These are phyloP conservation scores for Conoideocrella luteorostrata DNA, from an alignment of 2,329 filamentous ascomycete species.

Conservation along the genomic window DNA sequence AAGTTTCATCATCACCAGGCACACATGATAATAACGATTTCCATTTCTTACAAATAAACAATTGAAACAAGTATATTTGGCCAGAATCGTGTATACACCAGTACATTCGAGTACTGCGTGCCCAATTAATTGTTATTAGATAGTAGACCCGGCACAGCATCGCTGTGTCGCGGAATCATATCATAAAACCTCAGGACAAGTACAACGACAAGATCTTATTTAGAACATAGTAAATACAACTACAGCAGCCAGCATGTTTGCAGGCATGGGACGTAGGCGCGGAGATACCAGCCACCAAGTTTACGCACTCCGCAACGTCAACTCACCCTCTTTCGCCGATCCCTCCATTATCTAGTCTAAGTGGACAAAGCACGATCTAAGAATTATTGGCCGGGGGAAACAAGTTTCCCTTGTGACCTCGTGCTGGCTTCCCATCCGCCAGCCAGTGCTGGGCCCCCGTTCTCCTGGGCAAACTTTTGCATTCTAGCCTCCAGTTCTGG, in stretches of 20 bases:
- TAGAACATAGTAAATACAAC: conserved; percentile 8
- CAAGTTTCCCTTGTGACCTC: conserved; percentile 69
- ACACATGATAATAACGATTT: too few relatives aligned
- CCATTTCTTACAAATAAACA: too few relatives aligned
- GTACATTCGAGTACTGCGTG: too few relatives aligned
- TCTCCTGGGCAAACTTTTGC: conserved; percentile 66
- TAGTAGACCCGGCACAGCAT: too few relatives aligned
- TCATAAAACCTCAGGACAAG: too few relatives aligned
- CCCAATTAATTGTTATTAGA: too few relatives aligned
- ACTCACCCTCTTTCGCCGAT: not conserved
- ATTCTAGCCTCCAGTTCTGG: conserved; percentile 92
- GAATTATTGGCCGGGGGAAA: conserved; percentile 81
- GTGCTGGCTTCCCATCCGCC: conserved; percentile 82
- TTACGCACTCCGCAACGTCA: not conserved
- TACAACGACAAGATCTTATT: not conserved
- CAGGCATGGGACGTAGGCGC: conserved; percentile 1
- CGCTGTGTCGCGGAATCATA: too few relatives aligned
- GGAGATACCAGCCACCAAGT: not conserved
- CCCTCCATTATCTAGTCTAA: conserved; percentile 6
- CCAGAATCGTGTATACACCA: too few relatives aligned
- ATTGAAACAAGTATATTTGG: too few relatives aligned
- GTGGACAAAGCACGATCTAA: conserved; percentile 11
- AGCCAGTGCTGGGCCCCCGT: conserved; percentile 68
- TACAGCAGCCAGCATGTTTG: conserved; percentile 2
- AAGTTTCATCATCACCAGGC: too few relatives aligned